These are phyloP conservation scores for Mycena rebaudengoi DNA, from an alignment of 768 basidiomycete species.

Conservation along the genomic window DNA sequence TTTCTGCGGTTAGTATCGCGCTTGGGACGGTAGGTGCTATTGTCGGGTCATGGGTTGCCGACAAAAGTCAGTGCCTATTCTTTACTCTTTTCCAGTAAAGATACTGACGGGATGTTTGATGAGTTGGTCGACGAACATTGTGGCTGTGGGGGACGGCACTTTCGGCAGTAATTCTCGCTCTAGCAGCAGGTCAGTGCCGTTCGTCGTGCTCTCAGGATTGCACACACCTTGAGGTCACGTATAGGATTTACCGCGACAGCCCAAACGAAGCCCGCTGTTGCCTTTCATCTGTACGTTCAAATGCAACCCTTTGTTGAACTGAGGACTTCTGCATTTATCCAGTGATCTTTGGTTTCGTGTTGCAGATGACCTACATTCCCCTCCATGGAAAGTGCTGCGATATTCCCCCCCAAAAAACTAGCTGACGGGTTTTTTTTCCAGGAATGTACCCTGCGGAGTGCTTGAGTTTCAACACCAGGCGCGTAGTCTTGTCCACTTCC, in stretches of 20 bases:
- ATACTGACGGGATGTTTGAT: neutral
- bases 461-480: conserved; percentile 1
- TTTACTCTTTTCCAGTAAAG: neutral
- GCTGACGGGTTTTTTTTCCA: neutral
- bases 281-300: conserved; percentile 35
- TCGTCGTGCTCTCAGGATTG: neutral
- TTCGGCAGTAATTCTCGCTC: conserved; percentile 44
- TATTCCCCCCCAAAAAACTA: too few species aligned
- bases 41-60: conserved; percentile 49
- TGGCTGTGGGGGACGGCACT: conserved; percentile 57
- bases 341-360: conserved; percentile 13
- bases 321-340: neutral
- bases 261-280: conserved; percentile 50
- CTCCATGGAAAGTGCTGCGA: conserved; percentile 18
- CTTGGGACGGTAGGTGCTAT: conserved; percentile 50
- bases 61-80: conserved; percentile 39
- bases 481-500: neutral
- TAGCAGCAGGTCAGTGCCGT: conserved; percentile 44
- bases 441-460: conserved; percentile 19
- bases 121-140: conserved; percentile 52
- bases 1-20: conserved; percentile 50
- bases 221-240: neutral
- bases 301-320: neutral
- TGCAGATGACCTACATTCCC: conserved; percentile 18
- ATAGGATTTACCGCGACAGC: conserved; percentile 50